Evolutionary conservation across 768 basidiomycete genomes (phyloP), one percentile per base, ranked within the genome.

Genomic region (Clitopilus passeckerianus): DNA sequence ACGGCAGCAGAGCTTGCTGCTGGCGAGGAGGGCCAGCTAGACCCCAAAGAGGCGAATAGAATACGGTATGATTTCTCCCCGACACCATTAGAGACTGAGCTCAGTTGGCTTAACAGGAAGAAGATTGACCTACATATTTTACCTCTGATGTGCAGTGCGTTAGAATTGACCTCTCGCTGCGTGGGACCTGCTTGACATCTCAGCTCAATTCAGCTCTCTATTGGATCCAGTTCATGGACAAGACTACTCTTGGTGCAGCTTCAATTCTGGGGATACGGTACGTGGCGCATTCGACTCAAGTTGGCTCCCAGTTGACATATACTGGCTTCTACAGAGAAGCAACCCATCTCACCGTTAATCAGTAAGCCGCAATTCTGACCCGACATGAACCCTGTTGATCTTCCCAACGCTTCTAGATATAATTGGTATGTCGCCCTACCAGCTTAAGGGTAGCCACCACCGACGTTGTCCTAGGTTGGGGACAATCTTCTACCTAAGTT

Each of bases 171-270:
- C n/a, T n/a, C n/a, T n/a, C n/a, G n/a, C n/a, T n/a, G n/a, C n/a
- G n/a, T n/a, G n/a, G n/a, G n/a, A n/a, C n/a, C n/a, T n/a, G n/a
- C n/a, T 85, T 75, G 23, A 77, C 86, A 85, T 64, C 34, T 74
- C 14, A 33, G 15, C 8, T 12, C 23, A 7, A 23, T 22, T 41
- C 22, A 50, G 46, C 46, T 4, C 46, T 46, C 14, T 58, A 63
- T 60, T 85, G 88, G 81, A 79, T 90, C n/a, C 87, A 90, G 66
- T 89, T 85, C 60, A 89, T 89, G 86, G 89, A 89, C 62, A 89
- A 89, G 71, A 86, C 84, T 0, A 90, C 88, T 0, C 72, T 90
- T 3, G 87, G 86, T 0, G 83, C 79, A 59, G 66, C 86, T 1
- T 82, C 89, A 1, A 88, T 90, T 63, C 77, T 91, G 52, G 89